Evolutionary conservation across 2,329 filamentous ascomycete species (phyloP).

Genomic region (Sporothrix variecibatus): DNA sequence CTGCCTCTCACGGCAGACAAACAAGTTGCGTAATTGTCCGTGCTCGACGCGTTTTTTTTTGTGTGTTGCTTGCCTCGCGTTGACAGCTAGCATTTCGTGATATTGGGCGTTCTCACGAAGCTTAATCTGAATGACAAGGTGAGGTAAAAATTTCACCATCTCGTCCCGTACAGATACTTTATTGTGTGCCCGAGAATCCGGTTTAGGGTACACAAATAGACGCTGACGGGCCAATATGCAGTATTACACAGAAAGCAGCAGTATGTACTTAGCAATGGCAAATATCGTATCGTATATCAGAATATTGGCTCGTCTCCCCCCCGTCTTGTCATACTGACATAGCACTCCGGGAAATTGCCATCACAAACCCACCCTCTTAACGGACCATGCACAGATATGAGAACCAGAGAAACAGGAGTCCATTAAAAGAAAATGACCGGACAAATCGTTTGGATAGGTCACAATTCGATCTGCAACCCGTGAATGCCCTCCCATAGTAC

Average conservation of each 20-base stretch:
- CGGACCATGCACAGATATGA: not conserved
- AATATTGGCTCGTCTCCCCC: not conserved
- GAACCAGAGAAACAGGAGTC: not conserved
- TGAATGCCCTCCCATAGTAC: not conserved
- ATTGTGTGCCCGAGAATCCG: not conserved
- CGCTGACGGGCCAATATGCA: not conserved
- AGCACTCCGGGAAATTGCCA: conserved; percentile 3
- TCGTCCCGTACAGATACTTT: not conserved
- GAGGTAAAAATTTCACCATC: not conserved
- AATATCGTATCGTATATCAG: not conserved
- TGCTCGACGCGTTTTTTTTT: not conserved
- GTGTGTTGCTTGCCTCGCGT: not conserved
- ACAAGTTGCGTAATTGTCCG: not conserved
- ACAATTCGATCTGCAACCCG: not conserved
- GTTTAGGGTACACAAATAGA: not conserved
- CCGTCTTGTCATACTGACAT: not conserved
- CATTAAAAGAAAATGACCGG: not conserved
- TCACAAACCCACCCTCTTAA: not conserved
- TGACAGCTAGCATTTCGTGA: not conserved
- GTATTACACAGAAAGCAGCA: not conserved
- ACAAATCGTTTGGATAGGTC: not conserved
- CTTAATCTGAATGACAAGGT: not conserved
- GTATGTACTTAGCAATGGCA: not conserved
- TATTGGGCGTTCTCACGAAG: not conserved
- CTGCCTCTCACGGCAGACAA: not conserved